Percentiles rank a stretch among this genome's conserved stretches.
Conservation (phyloP, 257 asterid genomes). For the Haberlea rhodopensis region DNA sequence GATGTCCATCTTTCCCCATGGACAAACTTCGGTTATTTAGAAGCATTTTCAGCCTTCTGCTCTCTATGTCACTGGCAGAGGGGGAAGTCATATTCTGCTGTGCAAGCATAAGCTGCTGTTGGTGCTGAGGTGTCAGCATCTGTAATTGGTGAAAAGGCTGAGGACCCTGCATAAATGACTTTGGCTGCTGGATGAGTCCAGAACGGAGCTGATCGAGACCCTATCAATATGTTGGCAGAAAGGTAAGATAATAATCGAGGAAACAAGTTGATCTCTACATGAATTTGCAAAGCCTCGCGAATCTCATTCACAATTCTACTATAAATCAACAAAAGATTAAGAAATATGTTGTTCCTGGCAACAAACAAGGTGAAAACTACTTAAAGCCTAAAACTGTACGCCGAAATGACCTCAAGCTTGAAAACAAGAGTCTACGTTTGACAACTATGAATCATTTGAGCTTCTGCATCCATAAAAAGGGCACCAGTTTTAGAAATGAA, state of each 20-base stretch:
- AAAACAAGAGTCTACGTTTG: background rate
- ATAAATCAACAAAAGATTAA: background rate
- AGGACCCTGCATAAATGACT: constrained; percentile 80
- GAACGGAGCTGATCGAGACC: constrained; percentile 92
- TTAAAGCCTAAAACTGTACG: no score
- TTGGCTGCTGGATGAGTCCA: constrained; percentile 90
- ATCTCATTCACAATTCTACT: background rate
- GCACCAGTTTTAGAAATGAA: no score
- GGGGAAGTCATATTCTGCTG: constrained; percentile 90
- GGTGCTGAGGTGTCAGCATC: constrained; percentile 94
- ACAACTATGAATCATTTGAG: no score
- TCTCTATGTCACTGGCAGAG: constrained; percentile 71
- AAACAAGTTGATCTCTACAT: no score
- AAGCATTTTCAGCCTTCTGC: constrained; percentile 91
- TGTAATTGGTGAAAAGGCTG: constrained; percentile 88
- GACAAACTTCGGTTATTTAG: constrained; percentile 65
- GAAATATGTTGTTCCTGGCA: background rate
- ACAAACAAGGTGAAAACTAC: background rate
- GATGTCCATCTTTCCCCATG: constrained; percentile 93
- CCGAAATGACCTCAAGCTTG: no score
- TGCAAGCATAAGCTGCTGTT: constrained; percentile 89
- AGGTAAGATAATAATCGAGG: no score
- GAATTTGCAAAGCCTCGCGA: background rate
- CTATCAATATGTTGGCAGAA: constrained; percentile 30
- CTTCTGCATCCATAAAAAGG: no score